These are phyloP conservation scores for Aspergillus sp. DNA, from an alignment of 2,329 filamentous ascomycete species.

Conservation along the genomic window DNA sequence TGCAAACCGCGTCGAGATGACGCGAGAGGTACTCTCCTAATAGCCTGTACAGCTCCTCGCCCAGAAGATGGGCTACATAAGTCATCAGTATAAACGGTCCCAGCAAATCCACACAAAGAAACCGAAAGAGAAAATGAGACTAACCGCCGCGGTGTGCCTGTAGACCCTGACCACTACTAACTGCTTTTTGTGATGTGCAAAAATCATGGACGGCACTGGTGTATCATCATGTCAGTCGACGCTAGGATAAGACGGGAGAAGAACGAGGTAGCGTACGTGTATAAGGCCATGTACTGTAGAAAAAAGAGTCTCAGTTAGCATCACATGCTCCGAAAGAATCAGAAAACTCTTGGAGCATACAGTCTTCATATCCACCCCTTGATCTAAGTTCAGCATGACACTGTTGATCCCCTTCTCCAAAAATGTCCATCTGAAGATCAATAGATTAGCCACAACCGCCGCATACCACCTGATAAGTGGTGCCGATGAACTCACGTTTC, in stretches of 20 bases:
- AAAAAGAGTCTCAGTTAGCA: not conserved
- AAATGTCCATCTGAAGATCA: slow-evolving; percentile 67
- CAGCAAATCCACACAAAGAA: not conserved
- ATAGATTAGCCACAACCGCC: slow-evolving; percentile 11
- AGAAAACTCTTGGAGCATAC: slow-evolving; percentile 40
- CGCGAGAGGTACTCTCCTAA: slow-evolving; percentile 75
- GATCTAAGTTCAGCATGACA: slow-evolving; percentile 88
- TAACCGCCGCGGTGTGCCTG: slow-evolving; percentile 65
- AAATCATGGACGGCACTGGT: slow-evolving; percentile 90
- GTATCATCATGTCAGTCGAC: slow-evolving; percentile 7
- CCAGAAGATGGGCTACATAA: slow-evolving; percentile 75
- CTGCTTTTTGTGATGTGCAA: slow-evolving; percentile 93
- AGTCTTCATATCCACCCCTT: slow-evolving; percentile 88
- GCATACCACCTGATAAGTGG: not conserved
- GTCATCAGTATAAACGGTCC: slow-evolving; percentile 9
- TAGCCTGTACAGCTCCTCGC: slow-evolving; percentile 91
- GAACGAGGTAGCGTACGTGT: slow-evolving; percentile 55
- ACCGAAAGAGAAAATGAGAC: slow-evolving; percentile 8
- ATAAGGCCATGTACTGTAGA: slow-evolving; percentile 81
- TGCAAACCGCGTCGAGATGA: slow-evolving; percentile 66
- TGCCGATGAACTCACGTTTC: slow-evolving; percentile 51
- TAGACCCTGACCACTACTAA: slow-evolving; percentile 50
- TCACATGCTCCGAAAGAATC: not conserved
- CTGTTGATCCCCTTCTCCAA: slow-evolving; percentile 80
- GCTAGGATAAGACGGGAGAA: slow-evolving; percentile 17